phyloP scores from a whole-genome alignment of 2,329 filamentous ascomycete genomes.

The Fusarium temperatum region DNA sequence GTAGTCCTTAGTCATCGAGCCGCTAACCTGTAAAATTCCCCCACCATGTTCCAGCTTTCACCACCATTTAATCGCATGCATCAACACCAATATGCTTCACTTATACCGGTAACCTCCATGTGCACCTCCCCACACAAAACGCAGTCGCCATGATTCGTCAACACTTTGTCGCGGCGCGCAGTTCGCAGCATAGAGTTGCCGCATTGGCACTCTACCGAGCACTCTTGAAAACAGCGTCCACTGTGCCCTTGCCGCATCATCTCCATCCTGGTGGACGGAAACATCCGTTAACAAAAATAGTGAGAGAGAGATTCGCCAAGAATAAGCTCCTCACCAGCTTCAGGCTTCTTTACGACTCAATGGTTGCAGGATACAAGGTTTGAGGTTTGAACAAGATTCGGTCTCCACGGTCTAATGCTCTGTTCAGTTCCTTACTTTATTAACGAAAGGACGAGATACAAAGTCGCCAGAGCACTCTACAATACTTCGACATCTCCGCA shows the following conservation, averaged over 20 bases:
- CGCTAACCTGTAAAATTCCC: conserved; percentile 16
- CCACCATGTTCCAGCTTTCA: not conserved
- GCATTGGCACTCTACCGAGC: conserved; percentile 77
- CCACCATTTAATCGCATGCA: not conserved
- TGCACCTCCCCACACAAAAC: not conserved
- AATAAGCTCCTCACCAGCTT: conserved; percentile 67
- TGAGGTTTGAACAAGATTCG: not conserved
- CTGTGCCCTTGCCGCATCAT: conserved; percentile 62
- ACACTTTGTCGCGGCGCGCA: conserved; percentile 57
- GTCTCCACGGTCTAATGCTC: not conserved
- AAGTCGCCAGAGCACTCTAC: conserved; percentile 52
- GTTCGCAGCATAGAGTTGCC: conserved; percentile 63
- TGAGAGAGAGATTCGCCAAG: conserved; percentile 69
- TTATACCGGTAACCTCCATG: not conserved
- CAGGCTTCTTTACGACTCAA: conserved; percentile 67
- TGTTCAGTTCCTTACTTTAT: conserved; percentile 53
- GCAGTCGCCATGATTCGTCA: conserved; percentile 42
- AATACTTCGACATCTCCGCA: conserved; percentile 53
- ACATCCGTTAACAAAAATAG: conserved; percentile 63
- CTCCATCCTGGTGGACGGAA: conserved; percentile 38
- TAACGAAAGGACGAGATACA: conserved; percentile 50
- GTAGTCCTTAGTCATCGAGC: conserved; percentile 30
- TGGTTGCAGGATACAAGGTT: conserved; percentile 75
- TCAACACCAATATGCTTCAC: conserved; percentile 16
- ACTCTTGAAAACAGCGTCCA: conserved; percentile 67